Evolutionary conservation across 345 rosid genomes (phyloP).

Genomic region (Cardiospermum halicacabum): DNA sequence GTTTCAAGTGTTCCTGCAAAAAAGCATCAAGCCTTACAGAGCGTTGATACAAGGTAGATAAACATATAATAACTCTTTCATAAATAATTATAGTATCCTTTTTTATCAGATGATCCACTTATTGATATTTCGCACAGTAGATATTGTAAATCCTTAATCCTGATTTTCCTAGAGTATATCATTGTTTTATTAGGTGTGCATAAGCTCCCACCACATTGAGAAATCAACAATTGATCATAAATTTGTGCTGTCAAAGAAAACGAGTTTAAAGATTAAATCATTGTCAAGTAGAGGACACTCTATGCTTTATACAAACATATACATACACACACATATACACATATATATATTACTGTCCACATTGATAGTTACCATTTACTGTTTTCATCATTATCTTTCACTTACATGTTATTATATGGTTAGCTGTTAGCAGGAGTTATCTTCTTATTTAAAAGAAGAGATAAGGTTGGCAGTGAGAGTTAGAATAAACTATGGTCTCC

Average conservation of each 20-base stretch:
- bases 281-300: background rate
- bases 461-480: no score
- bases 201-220: background rate
- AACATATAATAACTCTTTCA: background rate
- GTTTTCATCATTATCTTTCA: no score
- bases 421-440: no score
- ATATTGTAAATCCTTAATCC: background rate
- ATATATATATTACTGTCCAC: no score
- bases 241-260: background rate
- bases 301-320: background rate
- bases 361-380: no score
- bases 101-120: background rate
- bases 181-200: background rate
- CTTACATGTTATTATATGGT: no score
- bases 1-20: constrained; percentile 85
- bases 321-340: background rate
- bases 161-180: background rate
- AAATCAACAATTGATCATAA: constrained; percentile 1
- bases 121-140: background rate
- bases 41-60: background rate
- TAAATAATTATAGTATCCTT: background rate
- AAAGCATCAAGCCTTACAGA: constrained; percentile 14
- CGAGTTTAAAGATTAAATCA: background rate
- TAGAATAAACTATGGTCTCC: no score
- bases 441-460: no score